Base-by-base conservation (phyloP, 169 alveolate species). In the Neospora caninum region DNA sequence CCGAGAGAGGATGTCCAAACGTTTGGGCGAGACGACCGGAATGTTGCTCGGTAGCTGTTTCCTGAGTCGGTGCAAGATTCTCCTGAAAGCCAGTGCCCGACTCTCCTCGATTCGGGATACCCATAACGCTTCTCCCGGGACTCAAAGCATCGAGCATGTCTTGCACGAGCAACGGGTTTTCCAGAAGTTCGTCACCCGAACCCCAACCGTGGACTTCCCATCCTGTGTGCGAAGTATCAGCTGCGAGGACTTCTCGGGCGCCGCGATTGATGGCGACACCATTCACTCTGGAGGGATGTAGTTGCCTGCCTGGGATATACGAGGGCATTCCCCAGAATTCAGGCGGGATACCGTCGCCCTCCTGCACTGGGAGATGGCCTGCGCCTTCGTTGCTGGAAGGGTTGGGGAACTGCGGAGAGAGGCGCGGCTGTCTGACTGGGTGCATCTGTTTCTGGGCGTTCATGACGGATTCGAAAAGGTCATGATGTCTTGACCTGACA, bases 221-320 rank as follows among this genome's bases (percentile, higher is more conserved):
- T 9, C 73, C 73, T 27, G 34, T 16, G 7, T 16, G 25, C 7
- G 34, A 6, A 64, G 34, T 27, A 1, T 27, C 73, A 7, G n/a
- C 20, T 22, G 31, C 73, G 20, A 78, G 42, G 27, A 38, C 45
- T 78, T 78, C 86, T 36, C 86, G 39, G 29, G 86, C 49, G 39
- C 45, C 86, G 27, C 86, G 39, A 16, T 78, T 22, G 39, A 38
- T 38, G 39, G 86, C 45, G 45, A 78, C 45, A 29, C 49, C 42
- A 25, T 78, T 78, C 86, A 78, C 86, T 78, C 45, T n/a, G 49
- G 20, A 16, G 1, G 86, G 86, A 4, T 78, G 86, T 2, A 78
- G n/a, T n/a, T 78, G 86, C 86, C 86, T 78, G 27, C 86, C 86
- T 16, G 86, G 86, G 39, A 78, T n/a, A 78, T 78, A 78, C 13